Base-by-base conservation (phyloP, 2,329 filamentous ascomycete species). In the Aspergillus quadricinctus region DNA sequence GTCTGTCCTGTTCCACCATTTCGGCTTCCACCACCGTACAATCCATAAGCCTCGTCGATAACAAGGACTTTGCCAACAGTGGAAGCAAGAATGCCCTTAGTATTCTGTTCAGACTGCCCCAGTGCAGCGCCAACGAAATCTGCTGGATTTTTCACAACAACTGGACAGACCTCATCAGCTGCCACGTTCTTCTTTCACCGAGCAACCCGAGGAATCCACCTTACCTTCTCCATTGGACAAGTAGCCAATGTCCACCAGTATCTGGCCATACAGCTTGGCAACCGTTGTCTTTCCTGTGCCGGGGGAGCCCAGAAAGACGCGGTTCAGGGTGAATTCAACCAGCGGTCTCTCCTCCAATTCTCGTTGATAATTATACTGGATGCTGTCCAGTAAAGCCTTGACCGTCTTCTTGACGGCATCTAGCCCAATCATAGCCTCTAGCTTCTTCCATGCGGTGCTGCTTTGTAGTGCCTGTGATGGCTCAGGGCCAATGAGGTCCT, bases 271-370 rank as follows among this genome's bases (percentile, higher is more conserved):
- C 0, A 90, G 71, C 66, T 88, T 90, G 0, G 87, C 89, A 0
- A 92, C 85, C 0, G 87, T 86, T 0, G 89, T 92, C 64, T 92
- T 92, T 0, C 89, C 88, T 0, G 89, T 92, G 0, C 89, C 89
- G 0, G 89, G 89, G 1, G 79, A 82, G 0, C 89, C 89, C 0
- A 91, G 66, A 54, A 92, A 90, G 1, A 90, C 83, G 7, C 80
- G 78, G 67, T 91, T 92, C 0, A 91, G 75, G 0, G 80, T 83
- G 52, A 84, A 85, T 53, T 86, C 73, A 0, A 91, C 73, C 0
- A 79, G 67, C 0, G 80, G 78, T 65, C 87, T 74, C 62, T 90
- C 88, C 0, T 75, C 63, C 0, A 92, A 71, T 64, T 92, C 89
- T 0, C 87, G 76, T 3, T 80, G 61, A 57, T 89, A 91, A 65